phyloP scores from a whole-genome alignment of 768 basidiomycete genomes.

The Pulveroboletus ravenelii region DNA sequence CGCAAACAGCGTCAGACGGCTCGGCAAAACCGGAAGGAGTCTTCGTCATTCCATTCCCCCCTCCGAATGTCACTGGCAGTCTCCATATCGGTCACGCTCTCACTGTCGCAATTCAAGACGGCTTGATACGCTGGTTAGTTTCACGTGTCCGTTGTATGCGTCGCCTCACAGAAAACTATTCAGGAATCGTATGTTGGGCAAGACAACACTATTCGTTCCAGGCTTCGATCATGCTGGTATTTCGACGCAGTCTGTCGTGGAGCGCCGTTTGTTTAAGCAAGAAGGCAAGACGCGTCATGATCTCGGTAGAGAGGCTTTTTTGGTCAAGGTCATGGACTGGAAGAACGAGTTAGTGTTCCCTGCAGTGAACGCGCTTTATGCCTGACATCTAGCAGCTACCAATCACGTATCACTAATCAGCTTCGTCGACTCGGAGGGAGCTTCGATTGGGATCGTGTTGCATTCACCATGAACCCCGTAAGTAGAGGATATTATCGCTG shows the following conservation, averaged over 20 bases:
- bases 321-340: slow-evolving; percentile 92
- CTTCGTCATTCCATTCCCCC: slow-evolving; percentile 87
- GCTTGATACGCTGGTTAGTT: slow-evolving; percentile 79
- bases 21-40: slow-evolving; percentile 55
- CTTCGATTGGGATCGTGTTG: slow-evolving; percentile 90
- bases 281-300: slow-evolving; percentile 85
- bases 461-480: slow-evolving; percentile 94
- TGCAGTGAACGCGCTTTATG: not conserved
- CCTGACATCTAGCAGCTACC: slow-evolving; percentile 56
- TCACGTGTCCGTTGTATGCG: not conserved
- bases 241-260: slow-evolving; percentile 96
- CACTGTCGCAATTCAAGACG: slow-evolving; percentile 88
- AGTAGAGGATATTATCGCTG: slow-evolving; percentile 11
- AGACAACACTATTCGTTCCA: slow-evolving; percentile 83
- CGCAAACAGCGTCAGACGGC: slow-evolving; percentile 55
- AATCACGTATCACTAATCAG: slow-evolving; percentile 87
- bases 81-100: slow-evolving; percentile 95
- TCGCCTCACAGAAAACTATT: not conserved
- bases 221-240: slow-evolving; percentile 99
- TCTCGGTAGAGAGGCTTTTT: slow-evolving; percentile 88
- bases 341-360: slow-evolving; percentile 80
- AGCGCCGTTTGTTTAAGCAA: slow-evolving; percentile 83
- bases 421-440: slow-evolving; percentile 85
- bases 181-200: slow-evolving; percentile 96
- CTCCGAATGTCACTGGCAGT: slow-evolving; percentile 95